A percentile compares a stretch with the other conserved stretches of the same genome.
phyloP scores from a whole-genome alignment of 2,329 filamentous ascomycete genomes.

The Aschersonia sp. region DNA sequence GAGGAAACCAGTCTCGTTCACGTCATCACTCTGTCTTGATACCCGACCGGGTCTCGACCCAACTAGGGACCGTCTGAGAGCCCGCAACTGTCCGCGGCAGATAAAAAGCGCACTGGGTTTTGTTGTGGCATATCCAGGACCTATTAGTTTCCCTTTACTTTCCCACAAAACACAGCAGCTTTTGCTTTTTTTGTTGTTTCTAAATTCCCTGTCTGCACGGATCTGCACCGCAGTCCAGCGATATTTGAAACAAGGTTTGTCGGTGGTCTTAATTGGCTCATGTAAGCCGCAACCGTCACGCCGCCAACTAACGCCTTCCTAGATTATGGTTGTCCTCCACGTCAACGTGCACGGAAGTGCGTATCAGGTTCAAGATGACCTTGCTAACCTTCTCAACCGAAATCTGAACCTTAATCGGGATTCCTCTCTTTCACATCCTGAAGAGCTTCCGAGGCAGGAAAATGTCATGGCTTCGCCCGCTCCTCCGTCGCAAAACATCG shows the following conservation, averaged over 20 bases:
- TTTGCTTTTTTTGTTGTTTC: too few relatives aligned
- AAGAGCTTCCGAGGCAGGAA: slow-evolving; percentile 16
- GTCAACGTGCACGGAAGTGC: slow-evolving; percentile 14
- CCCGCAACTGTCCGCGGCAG: neutral
- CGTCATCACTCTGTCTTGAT: slow-evolving; percentile 4
- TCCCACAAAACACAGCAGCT: too few relatives aligned
- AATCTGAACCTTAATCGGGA: slow-evolving; percentile 51
- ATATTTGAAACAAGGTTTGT: neutral
- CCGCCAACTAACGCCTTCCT: neutral
- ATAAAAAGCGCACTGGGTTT: neutral
- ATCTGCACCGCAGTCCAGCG: too few relatives aligned
- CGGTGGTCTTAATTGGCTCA: neutral
- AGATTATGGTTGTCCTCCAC: slow-evolving; percentile 22
- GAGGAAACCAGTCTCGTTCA: neutral
- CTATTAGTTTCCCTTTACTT: too few relatives aligned
- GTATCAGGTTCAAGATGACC: slow-evolving; percentile 60
- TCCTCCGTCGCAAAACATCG: slow-evolving; percentile 29
- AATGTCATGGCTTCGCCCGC: slow-evolving; percentile 11
- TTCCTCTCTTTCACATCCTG: slow-evolving; percentile 8
- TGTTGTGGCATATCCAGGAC: too few relatives aligned
- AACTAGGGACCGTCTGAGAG: slow-evolving; percentile 1
- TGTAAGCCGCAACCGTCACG: neutral
- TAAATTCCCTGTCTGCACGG: too few relatives aligned
- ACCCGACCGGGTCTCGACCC: slow-evolving; percentile 7
- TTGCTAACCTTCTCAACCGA: slow-evolving; percentile 63